Conservation (phyloP, 345 rosid genomes). For the Sonneratia alba region DNA sequence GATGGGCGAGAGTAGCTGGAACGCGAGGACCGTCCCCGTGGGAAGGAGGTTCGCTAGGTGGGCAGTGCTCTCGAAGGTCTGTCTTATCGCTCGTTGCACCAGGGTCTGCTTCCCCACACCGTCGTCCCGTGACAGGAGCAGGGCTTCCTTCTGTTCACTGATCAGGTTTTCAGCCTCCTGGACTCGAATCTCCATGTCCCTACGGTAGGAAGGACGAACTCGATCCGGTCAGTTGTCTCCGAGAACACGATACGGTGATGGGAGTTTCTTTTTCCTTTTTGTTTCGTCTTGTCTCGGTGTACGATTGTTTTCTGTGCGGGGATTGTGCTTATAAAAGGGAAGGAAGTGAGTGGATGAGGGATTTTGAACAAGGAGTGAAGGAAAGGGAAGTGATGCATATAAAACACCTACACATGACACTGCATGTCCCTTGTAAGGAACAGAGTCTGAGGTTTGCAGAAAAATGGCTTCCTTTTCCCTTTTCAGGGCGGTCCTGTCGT, state of each 20-base stretch:
- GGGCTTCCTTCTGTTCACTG: slow-evolving; percentile 23
- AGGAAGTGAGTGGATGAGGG: neutral
- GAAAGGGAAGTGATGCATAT: slow-evolving; percentile 1
- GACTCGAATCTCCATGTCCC: slow-evolving; percentile 30
- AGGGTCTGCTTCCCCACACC: slow-evolving; percentile 28
- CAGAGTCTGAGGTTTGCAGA: neutral
- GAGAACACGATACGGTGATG: neutral
- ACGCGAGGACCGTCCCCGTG: slow-evolving; percentile 87
- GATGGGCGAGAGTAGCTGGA: slow-evolving; percentile 73
- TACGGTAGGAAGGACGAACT: neutral
- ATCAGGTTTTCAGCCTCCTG: slow-evolving; percentile 24
- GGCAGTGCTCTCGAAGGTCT: slow-evolving; percentile 83
- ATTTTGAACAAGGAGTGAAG: neutral
- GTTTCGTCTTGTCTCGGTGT: neutral
- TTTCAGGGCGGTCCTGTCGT: neutral
- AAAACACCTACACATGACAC: neutral
- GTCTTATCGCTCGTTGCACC: slow-evolving; percentile 67
- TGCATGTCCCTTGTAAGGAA: slow-evolving; percentile 3
- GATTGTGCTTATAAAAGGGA: neutral
- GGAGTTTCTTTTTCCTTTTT: neutral
- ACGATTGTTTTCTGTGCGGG: neutral
- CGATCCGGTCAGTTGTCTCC: neutral
- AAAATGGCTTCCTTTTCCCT: neutral
- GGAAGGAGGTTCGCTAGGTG: slow-evolving; percentile 85
- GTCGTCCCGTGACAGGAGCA: slow-evolving; percentile 33